Evolutionary conservation across 768 basidiomycete species (phyloP).

Genomic region (Chalciporus piperatus): DNA sequence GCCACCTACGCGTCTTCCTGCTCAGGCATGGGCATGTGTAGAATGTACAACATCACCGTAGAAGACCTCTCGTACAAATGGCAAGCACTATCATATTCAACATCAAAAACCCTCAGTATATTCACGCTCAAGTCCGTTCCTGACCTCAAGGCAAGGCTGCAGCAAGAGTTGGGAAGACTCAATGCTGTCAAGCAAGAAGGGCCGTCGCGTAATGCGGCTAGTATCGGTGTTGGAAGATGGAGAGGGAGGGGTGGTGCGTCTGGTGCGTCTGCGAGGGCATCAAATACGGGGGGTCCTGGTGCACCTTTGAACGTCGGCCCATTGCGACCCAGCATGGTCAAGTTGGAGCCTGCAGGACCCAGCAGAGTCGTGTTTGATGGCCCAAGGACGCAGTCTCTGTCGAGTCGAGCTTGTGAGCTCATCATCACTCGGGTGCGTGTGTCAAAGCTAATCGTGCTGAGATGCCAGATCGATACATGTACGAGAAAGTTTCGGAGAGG

Average conservation of each 20-base stretch:
- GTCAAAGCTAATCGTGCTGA: neutral
- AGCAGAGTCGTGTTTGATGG: constrained; percentile 32
- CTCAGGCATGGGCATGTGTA: constrained; percentile 62
- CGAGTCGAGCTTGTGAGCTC: constrained; percentile 56
- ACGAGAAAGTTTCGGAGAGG: constrained; percentile 82
- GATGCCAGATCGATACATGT: constrained; percentile 83
- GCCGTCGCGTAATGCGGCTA: constrained; percentile 24
- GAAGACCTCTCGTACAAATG: constrained; percentile 63
- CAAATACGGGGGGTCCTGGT: constrained; percentile 6
- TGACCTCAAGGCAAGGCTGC: constrained; percentile 40
- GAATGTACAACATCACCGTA: constrained; percentile 53
- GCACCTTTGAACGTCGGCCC: constrained; percentile 14
- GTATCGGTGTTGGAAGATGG: constrained; percentile 9
- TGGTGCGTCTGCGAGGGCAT: neutral
- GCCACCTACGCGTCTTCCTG: constrained; percentile 12
- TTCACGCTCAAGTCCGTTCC: constrained; percentile 50
- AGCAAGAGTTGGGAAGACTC: constrained; percentile 35
- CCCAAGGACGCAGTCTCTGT: constrained; percentile 30
- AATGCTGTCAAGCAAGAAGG: constrained; percentile 32
- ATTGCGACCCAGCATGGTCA: constrained; percentile 11
- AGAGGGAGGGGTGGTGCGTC: constrained; percentile 6
- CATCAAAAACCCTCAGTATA: constrained; percentile 35
- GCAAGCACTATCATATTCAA: constrained; percentile 48
- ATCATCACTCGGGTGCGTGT: neutral
- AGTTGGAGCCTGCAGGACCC: constrained; percentile 23